Percentiles rank a stretch among this genome's conserved stretches.
Evolutionary conservation across 1,139 yeast species (phyloP).

Genomic region (Candida tunisiensis): DNA sequence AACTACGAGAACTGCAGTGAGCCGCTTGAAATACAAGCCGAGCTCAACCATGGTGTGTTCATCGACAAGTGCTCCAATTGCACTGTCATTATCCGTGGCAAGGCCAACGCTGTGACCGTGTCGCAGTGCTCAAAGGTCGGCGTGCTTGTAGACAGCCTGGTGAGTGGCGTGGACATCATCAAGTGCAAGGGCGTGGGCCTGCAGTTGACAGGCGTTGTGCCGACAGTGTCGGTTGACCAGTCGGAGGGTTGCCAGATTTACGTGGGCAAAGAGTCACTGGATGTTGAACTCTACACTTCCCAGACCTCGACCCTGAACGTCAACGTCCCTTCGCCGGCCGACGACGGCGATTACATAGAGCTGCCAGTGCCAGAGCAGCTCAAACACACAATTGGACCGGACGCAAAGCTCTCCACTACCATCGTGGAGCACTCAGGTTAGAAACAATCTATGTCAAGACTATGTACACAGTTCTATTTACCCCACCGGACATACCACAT

Average conservation of each 20-base stretch:
- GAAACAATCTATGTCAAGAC: conserved; percentile 1
- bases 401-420: conserved; percentile 30
- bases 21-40: conserved; percentile 58
- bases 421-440: conserved; percentile 47
- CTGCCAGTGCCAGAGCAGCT: conserved; percentile 25
- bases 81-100: conserved; percentile 76
- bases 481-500: conserved; percentile 65
- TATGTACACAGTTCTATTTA: conserved; percentile 1
- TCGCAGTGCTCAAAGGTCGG: conserved; percentile 60
- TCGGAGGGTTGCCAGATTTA: conserved; percentile 76
- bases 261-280: conserved; percentile 52
- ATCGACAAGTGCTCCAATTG: conserved; percentile 64
- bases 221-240: conserved; percentile 76
- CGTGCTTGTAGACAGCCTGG: conserved; percentile 65
- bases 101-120: conserved; percentile 75
- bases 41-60: conserved; percentile 75
- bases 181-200: conserved; percentile 69
- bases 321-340: conserved; percentile 54
- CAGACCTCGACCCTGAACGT: conserved; percentile 73
- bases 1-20: conserved; percentile 47
- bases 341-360: conserved; percentile 26
- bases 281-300: conserved; percentile 66
- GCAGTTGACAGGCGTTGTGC: conserved; percentile 67
- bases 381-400: conserved; percentile 16
- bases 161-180: conserved; percentile 79